Conservation (phyloP, 805 yeast genomes). For the Saturnispora besseyi region DNA sequence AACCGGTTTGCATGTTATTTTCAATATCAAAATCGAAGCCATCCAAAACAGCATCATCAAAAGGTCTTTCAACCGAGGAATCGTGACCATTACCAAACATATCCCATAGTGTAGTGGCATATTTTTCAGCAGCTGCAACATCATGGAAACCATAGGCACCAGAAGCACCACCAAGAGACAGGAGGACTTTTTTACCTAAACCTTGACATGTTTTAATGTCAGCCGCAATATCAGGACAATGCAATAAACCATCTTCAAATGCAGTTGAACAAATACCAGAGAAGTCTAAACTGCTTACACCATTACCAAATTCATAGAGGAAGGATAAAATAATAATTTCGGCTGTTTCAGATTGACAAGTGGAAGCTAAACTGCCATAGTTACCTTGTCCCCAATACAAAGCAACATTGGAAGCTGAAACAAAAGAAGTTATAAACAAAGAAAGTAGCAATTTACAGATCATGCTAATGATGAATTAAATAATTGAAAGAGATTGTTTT, state of each 20-base stretch:
- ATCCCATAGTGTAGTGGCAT: conserved; percentile 53
- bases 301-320: conserved; percentile 48
- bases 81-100: conserved; percentile 53
- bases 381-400: conserved; percentile 89
- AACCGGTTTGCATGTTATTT: conserved; percentile 52
- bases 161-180: conserved; percentile 71
- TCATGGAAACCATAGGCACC: conserved; percentile 46
- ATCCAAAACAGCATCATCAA: conserved; percentile 69
- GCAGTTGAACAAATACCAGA: conserved; percentile 40
- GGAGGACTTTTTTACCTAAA: conserved; percentile 65
- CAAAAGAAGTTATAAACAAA: conserved; percentile 7
- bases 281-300: conserved; percentile 41
- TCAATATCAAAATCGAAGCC: conserved; percentile 80
- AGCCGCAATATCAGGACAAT: conserved; percentile 37
- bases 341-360: conserved; percentile 61
- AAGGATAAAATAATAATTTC: conserved; percentile 70
- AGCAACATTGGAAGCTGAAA: conserved; percentile 43
- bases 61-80: conserved; percentile 35
- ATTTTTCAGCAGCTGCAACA: conserved; percentile 46
- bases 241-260: conserved; percentile 34
- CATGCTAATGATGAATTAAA: background rate
- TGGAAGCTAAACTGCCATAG: conserved; percentile 46
- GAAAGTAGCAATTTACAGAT: conserved; percentile 1
- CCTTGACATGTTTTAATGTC: conserved; percentile 72
- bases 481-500: background rate